Percentiles rank a stretch among this genome's conserved stretches.
These are phyloP conservation scores for Cynanchum wilfordii DNA, from an alignment of 257 asterid genomes.

Conservation along the genomic window DNA sequence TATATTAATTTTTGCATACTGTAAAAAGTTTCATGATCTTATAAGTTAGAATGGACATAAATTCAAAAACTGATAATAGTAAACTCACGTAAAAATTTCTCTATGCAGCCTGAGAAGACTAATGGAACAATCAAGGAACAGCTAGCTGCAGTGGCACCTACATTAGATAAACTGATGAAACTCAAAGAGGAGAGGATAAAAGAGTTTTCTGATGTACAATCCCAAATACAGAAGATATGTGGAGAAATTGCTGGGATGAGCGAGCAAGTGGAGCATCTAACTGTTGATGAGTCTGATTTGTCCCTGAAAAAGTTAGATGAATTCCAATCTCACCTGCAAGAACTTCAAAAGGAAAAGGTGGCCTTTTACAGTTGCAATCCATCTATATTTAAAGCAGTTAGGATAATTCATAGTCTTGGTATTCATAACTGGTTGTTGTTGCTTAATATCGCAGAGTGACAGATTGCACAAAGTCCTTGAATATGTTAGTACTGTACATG, in stretches of 20 bases:
- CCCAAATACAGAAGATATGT: conserved; percentile 74
- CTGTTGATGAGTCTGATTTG: conserved; percentile 78
- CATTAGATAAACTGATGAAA: conserved; percentile 72
- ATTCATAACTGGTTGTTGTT: conserved; percentile 16
- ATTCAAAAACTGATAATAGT: background rate
- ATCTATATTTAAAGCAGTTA: conserved; percentile 13
- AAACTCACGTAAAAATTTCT: background rate
- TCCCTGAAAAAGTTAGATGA: conserved; percentile 77
- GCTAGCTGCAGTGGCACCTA: conserved; percentile 85
- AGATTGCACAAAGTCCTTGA: conserved; percentile 93
- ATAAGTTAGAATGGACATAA: background rate
- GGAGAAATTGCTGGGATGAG: conserved; percentile 76
- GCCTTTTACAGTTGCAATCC: background rate
- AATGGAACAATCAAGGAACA: conserved; percentile 97
- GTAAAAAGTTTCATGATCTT: background rate
- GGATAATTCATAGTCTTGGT: conserved; percentile 8
- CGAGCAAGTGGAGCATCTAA: conserved; percentile 53
- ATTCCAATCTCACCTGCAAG: conserved; percentile 77
- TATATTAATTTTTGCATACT: background rate
- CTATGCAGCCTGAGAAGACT: conserved; percentile 76
- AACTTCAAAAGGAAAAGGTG: conserved; percentile 95
- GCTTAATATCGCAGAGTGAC: conserved; percentile 64
- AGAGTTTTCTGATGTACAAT: conserved; percentile 85
- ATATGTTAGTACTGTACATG: conserved; percentile 88
- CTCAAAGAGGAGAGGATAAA: conserved; percentile 80